These are phyloP conservation scores for Hammondia hammondi DNA, from an alignment of 169 alveolate species.

Conservation along the genomic window DNA sequence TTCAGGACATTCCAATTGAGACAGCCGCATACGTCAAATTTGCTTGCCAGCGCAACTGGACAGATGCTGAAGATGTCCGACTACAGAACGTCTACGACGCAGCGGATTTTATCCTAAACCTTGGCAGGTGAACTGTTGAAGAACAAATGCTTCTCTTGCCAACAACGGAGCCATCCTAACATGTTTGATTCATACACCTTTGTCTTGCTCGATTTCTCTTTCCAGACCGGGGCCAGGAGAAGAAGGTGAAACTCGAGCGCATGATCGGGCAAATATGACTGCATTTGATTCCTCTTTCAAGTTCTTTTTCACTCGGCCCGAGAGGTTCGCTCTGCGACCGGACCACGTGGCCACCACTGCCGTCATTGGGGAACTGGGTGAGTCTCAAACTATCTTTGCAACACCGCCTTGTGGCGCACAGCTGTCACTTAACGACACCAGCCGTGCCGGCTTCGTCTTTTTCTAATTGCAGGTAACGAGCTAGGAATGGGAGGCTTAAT, in stretches of 20 bases:
- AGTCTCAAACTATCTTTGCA: neutral
- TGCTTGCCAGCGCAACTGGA: constrained; percentile 30
- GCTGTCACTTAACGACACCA: neutral
- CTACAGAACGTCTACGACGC: constrained; percentile 30
- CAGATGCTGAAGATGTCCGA: neutral
- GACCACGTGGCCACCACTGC: neutral
- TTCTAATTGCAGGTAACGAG: constrained; percentile 21
- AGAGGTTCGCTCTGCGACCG: neutral
- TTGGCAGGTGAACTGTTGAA: neutral
- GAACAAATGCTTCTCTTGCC: too few species aligned
- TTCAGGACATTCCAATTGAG: neutral
- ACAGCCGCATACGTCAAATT: neutral
- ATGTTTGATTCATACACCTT: too few species aligned
- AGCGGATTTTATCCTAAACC: neutral
- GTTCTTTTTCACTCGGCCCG: constrained; percentile 1
- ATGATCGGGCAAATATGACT: constrained; percentile 27
- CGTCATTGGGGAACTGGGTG: constrained; percentile 34
- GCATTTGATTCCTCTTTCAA: neutral
- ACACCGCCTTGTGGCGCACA: neutral
- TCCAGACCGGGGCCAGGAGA: constrained; percentile 35
- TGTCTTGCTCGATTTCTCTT: neutral
- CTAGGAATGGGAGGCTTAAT: constrained; percentile 32
- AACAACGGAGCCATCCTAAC: too few species aligned
- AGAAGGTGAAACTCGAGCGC: constrained; percentile 32
- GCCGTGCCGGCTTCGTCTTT: neutral